phyloP scores from a whole-genome alignment of 1,139 yeast genomes.

The Debaryomyces nepalensis region DNA sequence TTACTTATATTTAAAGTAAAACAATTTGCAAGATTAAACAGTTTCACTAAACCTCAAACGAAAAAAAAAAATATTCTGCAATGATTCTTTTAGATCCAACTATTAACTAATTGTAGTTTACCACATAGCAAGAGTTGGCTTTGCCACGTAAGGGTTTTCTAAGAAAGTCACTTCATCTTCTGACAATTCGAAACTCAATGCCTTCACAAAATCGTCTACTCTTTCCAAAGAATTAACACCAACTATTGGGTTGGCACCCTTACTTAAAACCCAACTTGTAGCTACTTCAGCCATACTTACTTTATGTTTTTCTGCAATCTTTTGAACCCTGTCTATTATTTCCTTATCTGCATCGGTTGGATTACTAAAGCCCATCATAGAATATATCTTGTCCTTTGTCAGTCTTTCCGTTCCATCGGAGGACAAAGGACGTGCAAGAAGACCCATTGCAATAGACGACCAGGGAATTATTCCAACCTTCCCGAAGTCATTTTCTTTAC shows the following conservation, averaged over 20 bases:
- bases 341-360: slow-evolving; percentile 27
- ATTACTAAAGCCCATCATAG: slow-evolving; percentile 6
- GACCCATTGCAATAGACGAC: slow-evolving; percentile 52
- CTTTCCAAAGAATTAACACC: slow-evolving; percentile 54
- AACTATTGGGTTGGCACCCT: slow-evolving; percentile 56
- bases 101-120: too few relatives aligned
- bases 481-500: slow-evolving; percentile 44
- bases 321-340: slow-evolving; percentile 54
- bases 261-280: slow-evolving; percentile 54
- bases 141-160: slow-evolving; percentile 47
- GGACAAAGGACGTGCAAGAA: slow-evolving; percentile 40
- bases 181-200: slow-evolving; percentile 39
- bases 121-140: too few relatives aligned
- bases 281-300: slow-evolving; percentile 57
- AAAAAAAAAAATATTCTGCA: too few relatives aligned
- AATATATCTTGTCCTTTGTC: slow-evolving; percentile 6
- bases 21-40: too few relatives aligned
- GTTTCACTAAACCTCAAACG: too few relatives aligned
- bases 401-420: neutral
- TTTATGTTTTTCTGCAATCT: slow-evolving; percentile 45
- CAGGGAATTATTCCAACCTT: slow-evolving; percentile 52
- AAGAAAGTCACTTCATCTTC: slow-evolving; percentile 47
- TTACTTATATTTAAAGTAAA: too few relatives aligned
- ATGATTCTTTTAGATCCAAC: too few relatives aligned
- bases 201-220: slow-evolving; percentile 56